A percentile compares a stretch with the other conserved stretches of the same genome.
These are phyloP conservation scores for Didymosphaeria variabile DNA, from an alignment of 2,329 filamentous ascomycete species.

Conservation along the genomic window DNA sequence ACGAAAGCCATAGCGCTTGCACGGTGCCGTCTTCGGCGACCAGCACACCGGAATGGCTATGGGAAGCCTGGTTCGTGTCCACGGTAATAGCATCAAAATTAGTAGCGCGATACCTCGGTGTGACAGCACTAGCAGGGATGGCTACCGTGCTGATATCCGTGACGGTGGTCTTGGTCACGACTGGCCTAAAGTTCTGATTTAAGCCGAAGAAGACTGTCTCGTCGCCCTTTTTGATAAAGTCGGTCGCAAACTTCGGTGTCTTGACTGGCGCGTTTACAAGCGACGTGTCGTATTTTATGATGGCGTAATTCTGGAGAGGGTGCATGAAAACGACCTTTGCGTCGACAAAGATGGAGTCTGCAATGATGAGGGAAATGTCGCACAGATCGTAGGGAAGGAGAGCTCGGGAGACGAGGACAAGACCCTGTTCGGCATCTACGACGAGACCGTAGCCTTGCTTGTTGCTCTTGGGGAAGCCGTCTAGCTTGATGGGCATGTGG, in stretches of 20 bases:
- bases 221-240: slow-evolving; percentile 89
- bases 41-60: slow-evolving; percentile 93
- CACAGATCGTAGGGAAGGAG: slow-evolving; percentile 97
- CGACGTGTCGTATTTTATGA: slow-evolving; percentile 92
- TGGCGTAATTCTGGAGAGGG: slow-evolving; percentile 94
- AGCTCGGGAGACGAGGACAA: slow-evolving; percentile 92
- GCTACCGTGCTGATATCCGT: slow-evolving; percentile 98
- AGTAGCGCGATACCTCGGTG: slow-evolving; percentile 91
- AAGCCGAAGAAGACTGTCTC: slow-evolving; percentile 98
- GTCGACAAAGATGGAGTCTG: slow-evolving; percentile 93
- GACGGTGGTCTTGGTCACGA: slow-evolving; percentile 91
- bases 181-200: slow-evolving; percentile 92
- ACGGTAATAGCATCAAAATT: slow-evolving; percentile 98
- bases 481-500: slow-evolving; percentile 93
- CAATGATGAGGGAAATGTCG: slow-evolving; percentile 95
- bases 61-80: slow-evolving; percentile 87
- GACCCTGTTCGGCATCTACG: slow-evolving; percentile 94
- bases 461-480: slow-evolving; percentile 94
- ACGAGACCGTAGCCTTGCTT: slow-evolving; percentile 97
- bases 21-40: slow-evolving; percentile 90
- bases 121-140: slow-evolving; percentile 91
- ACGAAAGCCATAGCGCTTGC: slow-evolving; percentile 95
- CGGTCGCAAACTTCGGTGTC: slow-evolving; percentile 82
- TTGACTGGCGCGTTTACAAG: slow-evolving; percentile 94
- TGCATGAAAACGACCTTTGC: slow-evolving; percentile 96